phyloP scores from a whole-genome alignment of 768 basidiomycete species.

The Exsudoporus frostii region DNA sequence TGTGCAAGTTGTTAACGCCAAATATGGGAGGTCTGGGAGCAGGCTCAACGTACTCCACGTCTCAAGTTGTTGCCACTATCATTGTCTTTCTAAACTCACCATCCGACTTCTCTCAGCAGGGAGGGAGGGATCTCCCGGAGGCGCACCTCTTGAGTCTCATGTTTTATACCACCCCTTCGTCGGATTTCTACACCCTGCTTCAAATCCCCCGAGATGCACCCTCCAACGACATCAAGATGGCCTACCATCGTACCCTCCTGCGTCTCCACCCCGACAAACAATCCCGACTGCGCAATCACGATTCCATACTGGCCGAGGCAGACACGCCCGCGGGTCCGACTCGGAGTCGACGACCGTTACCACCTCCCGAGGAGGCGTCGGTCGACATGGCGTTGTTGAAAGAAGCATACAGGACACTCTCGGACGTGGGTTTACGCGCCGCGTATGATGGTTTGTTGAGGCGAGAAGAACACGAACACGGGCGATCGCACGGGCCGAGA shows the following conservation, averaged over 20 bases:
- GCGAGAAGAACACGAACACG: constrained; percentile 2
- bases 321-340: constrained; percentile 22
- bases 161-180: background rate
- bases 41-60: no score
- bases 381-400: constrained; percentile 58
- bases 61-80: no score
- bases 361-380: background rate
- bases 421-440: constrained; percentile 44
- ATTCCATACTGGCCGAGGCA: no score
- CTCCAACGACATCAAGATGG: constrained; percentile 56
- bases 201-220: constrained; percentile 49
- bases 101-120: no score
- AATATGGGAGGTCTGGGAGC: no score
- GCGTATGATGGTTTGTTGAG: constrained; percentile 44
- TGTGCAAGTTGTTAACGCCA: no score
- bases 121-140: no score
- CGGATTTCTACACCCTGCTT: constrained; percentile 63
- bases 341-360: background rate
- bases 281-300: constrained; percentile 17
- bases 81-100: no score
- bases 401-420: constrained; percentile 64
- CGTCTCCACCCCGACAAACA: constrained; percentile 64
- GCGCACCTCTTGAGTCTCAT: background rate
- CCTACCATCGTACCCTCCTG: constrained; percentile 67
- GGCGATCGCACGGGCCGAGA: constrained; percentile 41